Evolutionary conservation across 176 grass and related monocot genomes (phyloP), one percentile per base, ranked within the genome.

Genomic region (barley (Hordeum vulgare)): DNA sequence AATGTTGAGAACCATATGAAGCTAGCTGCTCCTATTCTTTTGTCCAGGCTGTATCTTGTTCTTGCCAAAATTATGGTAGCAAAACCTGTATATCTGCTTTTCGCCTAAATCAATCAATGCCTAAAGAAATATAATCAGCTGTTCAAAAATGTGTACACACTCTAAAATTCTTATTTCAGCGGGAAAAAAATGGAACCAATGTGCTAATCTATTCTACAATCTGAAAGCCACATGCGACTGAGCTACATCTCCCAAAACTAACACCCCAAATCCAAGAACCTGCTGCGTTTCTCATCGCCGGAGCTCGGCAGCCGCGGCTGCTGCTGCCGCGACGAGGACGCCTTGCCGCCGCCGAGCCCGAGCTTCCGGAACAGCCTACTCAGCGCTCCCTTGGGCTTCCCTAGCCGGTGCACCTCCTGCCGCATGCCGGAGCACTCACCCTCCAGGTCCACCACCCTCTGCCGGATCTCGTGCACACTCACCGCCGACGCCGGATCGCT

Each of bases 371-470:
- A 76, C 26, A 97, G 74, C 31, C 76, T 78, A 24, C 74, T 84
- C 57, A 91, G 81, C 10, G 82, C 78, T 23, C 77, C 80, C 69
- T 88, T 92, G 21, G 91, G 69, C 80, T 88, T 97, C 11, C 42
- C 86, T 1, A 87, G 88, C 62, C 83, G 87, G 41, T 86, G 51
- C 57, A 97, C 68, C 69, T 97, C 81, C 62, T 90, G 76, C 75
- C 75, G 81, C 82, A 97, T 90, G 80, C 69, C 83, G 27, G 86
- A 89, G 81, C 94, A 97, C 75, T 94, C 86, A 2, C 74, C 86
- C 85, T 97, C 89, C 14, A 94, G 91, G 44, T 88, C 85, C 23
- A 59, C 75, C 35, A 94, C 89, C 74, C 86, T 88, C 27, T 85
- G 81, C 47, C 79, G 42, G 39, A 97, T 58, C 37, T 91, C 94